Conservation (phyloP, 371 early-diverging fungal genomes). For the Apophysomyces ossiformis region DNA sequence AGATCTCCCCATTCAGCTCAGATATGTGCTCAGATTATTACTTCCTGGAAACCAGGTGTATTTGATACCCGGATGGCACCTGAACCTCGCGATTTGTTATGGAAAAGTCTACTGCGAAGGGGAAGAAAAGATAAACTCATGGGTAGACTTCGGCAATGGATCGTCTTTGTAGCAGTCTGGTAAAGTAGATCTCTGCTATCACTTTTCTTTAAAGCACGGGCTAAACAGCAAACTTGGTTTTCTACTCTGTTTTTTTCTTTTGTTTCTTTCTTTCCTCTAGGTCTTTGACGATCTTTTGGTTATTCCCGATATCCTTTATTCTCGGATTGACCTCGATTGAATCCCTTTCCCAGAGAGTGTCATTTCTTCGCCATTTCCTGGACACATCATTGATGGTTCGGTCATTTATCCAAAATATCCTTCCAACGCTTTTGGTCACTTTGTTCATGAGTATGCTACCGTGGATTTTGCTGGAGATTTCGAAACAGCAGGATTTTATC, state of each 20-base stretch:
- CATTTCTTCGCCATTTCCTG: constrained; percentile 56
- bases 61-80: constrained; percentile 81
- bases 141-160: constrained; percentile 47
- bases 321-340: constrained; percentile 73
- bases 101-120: constrained; percentile 78
- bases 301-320: constrained; percentile 72
- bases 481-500: constrained; percentile 60
- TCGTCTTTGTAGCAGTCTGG: constrained; percentile 63
- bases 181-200: constrained; percentile 13
- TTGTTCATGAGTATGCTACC: constrained; percentile 70
- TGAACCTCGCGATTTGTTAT: constrained; percentile 90
- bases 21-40: constrained; percentile 65
- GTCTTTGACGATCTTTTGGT: constrained; percentile 73
- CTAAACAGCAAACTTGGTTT: too few species aligned
- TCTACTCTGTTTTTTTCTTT: not conserved
- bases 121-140: constrained; percentile 46
- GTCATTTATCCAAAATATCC: constrained; percentile 65
- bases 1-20: constrained; percentile 56
- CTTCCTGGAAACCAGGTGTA: constrained; percentile 67
- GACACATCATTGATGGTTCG: constrained; percentile 49
- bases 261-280: constrained; percentile 37
- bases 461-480: constrained; percentile 57
- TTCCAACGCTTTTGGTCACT: constrained; percentile 68
- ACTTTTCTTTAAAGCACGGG: too few species aligned
- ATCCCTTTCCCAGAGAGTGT: constrained; percentile 65